Conservation (phyloP, 2,329 filamentous ascomycete species). For the Pestalotiopsis sp. region DNA sequence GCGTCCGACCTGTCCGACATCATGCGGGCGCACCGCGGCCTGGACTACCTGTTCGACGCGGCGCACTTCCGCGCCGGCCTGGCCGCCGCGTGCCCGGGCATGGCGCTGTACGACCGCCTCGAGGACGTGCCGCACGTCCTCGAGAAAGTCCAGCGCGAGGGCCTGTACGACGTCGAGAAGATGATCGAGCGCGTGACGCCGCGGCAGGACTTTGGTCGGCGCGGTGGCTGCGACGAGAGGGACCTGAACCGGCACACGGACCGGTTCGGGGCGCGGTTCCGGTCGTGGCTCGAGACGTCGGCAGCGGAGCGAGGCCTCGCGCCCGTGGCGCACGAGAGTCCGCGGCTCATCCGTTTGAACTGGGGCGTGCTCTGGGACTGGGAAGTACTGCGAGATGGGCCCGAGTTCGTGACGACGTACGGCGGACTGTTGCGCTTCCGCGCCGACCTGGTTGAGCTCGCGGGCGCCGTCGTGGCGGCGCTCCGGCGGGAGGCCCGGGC, state of each 20-base stretch:
- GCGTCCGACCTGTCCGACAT: conserved; percentile 38
- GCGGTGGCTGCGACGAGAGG: conserved; percentile 38
- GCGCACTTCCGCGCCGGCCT: conserved; percentile 42
- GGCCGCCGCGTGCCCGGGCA: conserved; percentile 38
- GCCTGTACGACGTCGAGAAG: conserved; percentile 15
- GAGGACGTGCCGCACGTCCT: conserved; percentile 39
- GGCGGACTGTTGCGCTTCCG: conserved; percentile 46
- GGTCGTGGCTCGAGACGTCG: conserved; percentile 26
- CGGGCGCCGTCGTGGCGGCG: conserved; percentile 19
- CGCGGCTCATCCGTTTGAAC: conserved; percentile 37
- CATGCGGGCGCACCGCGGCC: conserved; percentile 29
- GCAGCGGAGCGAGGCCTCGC: conserved; percentile 20
- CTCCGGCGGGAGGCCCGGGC: conserved; percentile 27
- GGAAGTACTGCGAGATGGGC: conserved; percentile 46
- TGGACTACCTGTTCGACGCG: conserved; percentile 49
- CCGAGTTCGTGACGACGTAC: conserved; percentile 46
- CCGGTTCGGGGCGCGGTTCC: conserved; percentile 35
- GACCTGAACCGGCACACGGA: conserved; percentile 42
- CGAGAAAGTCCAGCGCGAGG: conserved; percentile 28
- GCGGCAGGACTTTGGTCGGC: conserved; percentile 33
- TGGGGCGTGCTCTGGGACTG: conserved; percentile 49
- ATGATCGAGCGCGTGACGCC: conserved; percentile 40
- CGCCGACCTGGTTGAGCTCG: conserved; percentile 31
- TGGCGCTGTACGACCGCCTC: conserved; percentile 37
- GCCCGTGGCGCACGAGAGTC: conserved; percentile 25